Base-by-base conservation (phyloP, 768 basidiomycete species). In the Mycena kentingensis region DNA sequence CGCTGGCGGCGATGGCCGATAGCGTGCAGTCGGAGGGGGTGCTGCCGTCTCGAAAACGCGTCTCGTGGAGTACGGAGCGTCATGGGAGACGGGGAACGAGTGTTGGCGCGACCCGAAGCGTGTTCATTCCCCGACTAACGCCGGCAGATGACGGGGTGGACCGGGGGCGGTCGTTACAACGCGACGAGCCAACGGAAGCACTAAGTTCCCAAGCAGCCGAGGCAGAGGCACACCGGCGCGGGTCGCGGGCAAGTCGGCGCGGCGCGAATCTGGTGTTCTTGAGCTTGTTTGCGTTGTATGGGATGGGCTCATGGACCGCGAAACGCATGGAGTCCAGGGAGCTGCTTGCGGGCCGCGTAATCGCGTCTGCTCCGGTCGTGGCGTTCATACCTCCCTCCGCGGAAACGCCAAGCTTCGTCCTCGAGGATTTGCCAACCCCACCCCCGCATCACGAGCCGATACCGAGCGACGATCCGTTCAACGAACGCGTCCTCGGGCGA, bases 201-300 rank as follows among this genome's bases (percentile, higher is more conserved):
- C 67, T 16, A 32, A 16, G 11, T 27, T 42, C 65, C 34, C 22
- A 65, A 27, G 59, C 71, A 44, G 46, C 65, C 35, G 52, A 66
- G 50, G 31, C 65, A 7, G 60, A 54, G 19, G 55, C 68, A 3
- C 59, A 63, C 21, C 65, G 70, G n/a, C 72, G 76, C 29, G 69
- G 72, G 52, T 87, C 86, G n/a, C 77, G 84, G 55, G 82, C 84
- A 7, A 87, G 83, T 60, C 79, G 83, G 54, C 79, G 83, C 55
- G 81, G 87, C 26, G 86, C 87, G 5, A 84, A 83, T 2, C 85
- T 96, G 74, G 82, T 95, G 18, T 90, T 97, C 60, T 74, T 97
- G 56, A 81, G 89, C 31, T 75, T 82, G 11, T 92, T 90, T 73
- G 76, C 84, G 11, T 70, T 97, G 53, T 86, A 91, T 59, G 78